These are phyloP conservation scores for Dorcoceras hygrometricum DNA, from an alignment of 257 asterid species.

Conservation along the genomic window DNA sequence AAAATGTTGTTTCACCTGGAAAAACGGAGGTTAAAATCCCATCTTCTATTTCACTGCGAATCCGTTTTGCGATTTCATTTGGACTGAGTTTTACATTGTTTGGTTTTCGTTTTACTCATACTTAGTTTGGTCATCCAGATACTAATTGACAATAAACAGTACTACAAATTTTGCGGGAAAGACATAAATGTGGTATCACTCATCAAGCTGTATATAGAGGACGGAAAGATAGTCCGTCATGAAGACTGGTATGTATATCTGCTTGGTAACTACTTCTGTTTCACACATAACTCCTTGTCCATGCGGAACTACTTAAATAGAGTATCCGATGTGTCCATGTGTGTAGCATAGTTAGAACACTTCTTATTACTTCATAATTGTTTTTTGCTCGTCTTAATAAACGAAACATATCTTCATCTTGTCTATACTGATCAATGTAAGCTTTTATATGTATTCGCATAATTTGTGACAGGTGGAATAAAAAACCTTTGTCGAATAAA, in stretches of 20 bases:
- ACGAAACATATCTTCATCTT: not conserved
- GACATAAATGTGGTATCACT: conserved; percentile 74
- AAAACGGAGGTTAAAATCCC: conserved; percentile 55
- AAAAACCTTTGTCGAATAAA: conserved; percentile 62
- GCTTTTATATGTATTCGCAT: not conserved
- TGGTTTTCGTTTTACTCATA: not conserved
- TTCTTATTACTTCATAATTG: not conserved
- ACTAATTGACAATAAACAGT: conserved; percentile 75
- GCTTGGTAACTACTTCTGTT: not conserved
- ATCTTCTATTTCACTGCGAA: not conserved
- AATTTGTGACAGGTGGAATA: conserved; percentile 95
- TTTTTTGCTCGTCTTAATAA: not conserved
- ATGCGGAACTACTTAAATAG: not conserved
- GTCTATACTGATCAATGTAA: not conserved
- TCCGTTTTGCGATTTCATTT: not conserved
- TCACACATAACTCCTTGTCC: not conserved
- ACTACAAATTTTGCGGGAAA: conserved; percentile 72
- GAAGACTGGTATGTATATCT: conserved; percentile 63
- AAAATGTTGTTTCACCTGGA: conserved; percentile 56
- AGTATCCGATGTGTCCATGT: not conserved
- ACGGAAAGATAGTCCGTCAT: conserved; percentile 76
- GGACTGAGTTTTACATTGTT: not conserved
- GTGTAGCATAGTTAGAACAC: not conserved
- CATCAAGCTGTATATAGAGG: conserved; percentile 63
- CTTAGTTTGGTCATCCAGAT: conserved; percentile 38